Evolutionary conservation across 176 grass and related monocot genomes (phyloP).

Genomic region (Hsuehochloa calcarea): DNA sequence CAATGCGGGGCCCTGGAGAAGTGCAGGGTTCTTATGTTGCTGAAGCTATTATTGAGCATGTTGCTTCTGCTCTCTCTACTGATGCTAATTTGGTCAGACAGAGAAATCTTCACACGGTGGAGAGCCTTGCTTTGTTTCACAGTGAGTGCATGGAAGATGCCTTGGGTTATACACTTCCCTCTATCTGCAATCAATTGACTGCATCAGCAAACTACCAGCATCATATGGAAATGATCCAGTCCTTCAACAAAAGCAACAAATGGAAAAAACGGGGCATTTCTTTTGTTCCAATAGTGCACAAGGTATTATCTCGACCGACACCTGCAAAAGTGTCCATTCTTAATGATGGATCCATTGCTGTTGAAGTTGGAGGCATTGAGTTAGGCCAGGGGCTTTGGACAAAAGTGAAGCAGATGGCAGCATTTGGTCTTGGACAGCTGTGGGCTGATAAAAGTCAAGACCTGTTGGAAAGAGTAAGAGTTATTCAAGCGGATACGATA

Average conservation of each 20-base stretch:
- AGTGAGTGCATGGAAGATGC: constrained; percentile 61
- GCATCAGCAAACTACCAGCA: constrained; percentile 43
- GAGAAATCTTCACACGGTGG: constrained; percentile 86
- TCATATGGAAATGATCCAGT: constrained; percentile 48
- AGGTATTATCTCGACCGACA: constrained; percentile 55
- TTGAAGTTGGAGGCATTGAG: constrained; percentile 99
- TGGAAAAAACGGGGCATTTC: constrained; percentile 88
- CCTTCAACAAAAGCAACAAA: constrained; percentile 69
- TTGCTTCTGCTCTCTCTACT: constrained; percentile 57
- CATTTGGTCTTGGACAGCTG: constrained; percentile 77
- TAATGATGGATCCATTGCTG: constrained; percentile 81
- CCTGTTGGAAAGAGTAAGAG: constrained; percentile 65
- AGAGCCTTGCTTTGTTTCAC: constrained; percentile 77
- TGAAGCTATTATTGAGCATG: constrained; percentile 89
- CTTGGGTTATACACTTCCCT: constrained; percentile 65
- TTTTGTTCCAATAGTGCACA: constrained; percentile 66
- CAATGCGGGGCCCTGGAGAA: constrained; percentile 93
- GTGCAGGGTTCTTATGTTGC: constrained; percentile 91
- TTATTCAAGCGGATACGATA: constrained; percentile 88
- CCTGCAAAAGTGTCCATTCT: constrained; percentile 87
- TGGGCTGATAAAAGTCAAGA: constrained; percentile 58
- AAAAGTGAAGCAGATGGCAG: constrained; percentile 92
- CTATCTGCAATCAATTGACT: constrained; percentile 64
- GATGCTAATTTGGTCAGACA: constrained; percentile 69
- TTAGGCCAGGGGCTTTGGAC: constrained; percentile 95